These are phyloP conservation scores for Metschnikowia continentalis DNA, from an alignment of 805 yeast species.

Conservation along the genomic window DNA sequence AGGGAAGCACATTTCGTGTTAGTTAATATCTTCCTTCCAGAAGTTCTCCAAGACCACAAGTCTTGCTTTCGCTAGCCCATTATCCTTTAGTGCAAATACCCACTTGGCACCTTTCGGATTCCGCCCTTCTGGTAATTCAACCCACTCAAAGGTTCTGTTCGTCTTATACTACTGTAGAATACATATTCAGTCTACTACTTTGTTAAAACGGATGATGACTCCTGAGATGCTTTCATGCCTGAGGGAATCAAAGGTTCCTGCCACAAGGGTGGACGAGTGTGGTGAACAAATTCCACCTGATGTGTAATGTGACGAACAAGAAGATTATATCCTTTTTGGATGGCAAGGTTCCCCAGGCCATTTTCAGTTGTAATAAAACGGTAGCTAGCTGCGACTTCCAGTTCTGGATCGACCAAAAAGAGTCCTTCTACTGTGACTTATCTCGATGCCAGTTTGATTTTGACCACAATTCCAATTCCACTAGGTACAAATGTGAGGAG, in stretches of 20 bases:
- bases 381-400: conserved; percentile 76
- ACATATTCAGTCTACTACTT: too few species aligned
- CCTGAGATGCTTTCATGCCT: rapidly evolving
- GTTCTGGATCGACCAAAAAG: conserved; percentile 90
- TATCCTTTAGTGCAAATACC: too few species aligned
- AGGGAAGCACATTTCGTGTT: too few species aligned
- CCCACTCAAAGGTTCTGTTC: too few species aligned
- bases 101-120: too few species aligned
- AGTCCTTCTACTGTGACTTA: conserved; percentile 87
- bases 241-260: rapidly evolving
- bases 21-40: too few species aligned
- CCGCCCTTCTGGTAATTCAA: too few species aligned
- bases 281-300: conserved; percentile 72
- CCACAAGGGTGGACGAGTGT: rapidly evolving
- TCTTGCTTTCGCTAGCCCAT: too few species aligned
- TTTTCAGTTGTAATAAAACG: conserved; percentile 79
- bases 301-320: conserved; percentile 90
- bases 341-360: conserved; percentile 85
- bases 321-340: conserved; percentile 77
- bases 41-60: too few species aligned
- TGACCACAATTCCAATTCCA: conserved; percentile 57
- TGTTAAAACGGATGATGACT: too few species aligned
- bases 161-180: too few species aligned
- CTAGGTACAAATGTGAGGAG: conserved; percentile 72
- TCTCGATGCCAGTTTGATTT: conserved; percentile 65